phyloP scores from a whole-genome alignment of 495 filamentous ascomycete genomes.

The Neurospora tetraspora region DNA sequence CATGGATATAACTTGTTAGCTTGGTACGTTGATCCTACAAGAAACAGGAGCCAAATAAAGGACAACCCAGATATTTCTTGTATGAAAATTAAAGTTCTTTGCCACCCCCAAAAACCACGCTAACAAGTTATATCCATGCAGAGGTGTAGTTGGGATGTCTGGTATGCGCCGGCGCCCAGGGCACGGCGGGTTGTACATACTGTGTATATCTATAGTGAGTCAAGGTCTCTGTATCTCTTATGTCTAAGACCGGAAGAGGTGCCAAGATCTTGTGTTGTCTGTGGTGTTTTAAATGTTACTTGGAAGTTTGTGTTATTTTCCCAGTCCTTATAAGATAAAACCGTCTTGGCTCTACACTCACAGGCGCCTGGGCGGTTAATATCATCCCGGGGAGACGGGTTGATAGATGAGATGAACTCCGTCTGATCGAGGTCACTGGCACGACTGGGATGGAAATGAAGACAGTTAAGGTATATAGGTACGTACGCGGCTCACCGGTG shows the following conservation, averaged over 20 bases:
- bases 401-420: background rate
- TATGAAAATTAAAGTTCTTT: too few relatives aligned
- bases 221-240: background rate
- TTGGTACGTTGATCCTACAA: too few relatives aligned
- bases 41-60: too few relatives aligned
- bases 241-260: background rate
- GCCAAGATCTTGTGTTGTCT: background rate
- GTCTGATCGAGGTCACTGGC: background rate
- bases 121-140: too few relatives aligned
- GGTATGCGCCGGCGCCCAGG: background rate
- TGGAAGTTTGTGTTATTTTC: background rate
- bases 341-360: background rate
- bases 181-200: background rate
- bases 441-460: background rate
- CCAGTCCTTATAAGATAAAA: background rate
- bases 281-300: background rate
- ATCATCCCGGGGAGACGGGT: background rate
- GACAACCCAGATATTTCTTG: too few relatives aligned
- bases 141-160: background rate
- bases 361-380: background rate
- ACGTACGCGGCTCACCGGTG: background rate
- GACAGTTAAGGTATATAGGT: background rate
- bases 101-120: too few relatives aligned
- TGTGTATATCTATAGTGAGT: background rate
- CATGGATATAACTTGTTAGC: too few relatives aligned